Evolutionary conservation across 2,329 filamentous ascomycete species (phyloP).

Genomic region (Corniculantispora saksenae): DNA sequence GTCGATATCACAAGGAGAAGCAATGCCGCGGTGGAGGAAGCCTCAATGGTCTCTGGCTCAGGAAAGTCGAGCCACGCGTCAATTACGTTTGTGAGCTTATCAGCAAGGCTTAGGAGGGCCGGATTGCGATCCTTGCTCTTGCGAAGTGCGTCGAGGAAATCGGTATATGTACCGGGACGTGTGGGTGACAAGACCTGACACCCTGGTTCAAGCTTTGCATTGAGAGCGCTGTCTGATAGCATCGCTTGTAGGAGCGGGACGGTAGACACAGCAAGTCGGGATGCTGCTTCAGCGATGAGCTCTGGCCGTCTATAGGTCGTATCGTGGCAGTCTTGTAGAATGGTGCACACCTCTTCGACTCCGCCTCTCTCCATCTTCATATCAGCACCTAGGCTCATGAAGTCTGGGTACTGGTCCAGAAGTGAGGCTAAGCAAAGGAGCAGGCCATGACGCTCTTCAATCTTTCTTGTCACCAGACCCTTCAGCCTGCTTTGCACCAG

Average conservation of each 20-base stretch:
- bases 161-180: constrained; percentile 24
- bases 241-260: constrained; percentile 49
- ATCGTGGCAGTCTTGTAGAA: constrained; percentile 44
- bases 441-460: constrained; percentile 70
- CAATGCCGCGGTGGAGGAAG: constrained; percentile 53
- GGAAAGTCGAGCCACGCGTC: constrained; percentile 50
- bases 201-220: constrained; percentile 25
- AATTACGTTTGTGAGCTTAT: constrained; percentile 36
- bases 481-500: constrained; percentile 47
- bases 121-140: not conserved
- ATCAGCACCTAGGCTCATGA: constrained; percentile 28
- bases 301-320: constrained; percentile 61
- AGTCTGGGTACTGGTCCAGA: constrained; percentile 47
- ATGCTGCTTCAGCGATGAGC: constrained; percentile 62
- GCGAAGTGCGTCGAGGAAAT: constrained; percentile 27
- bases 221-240: constrained; percentile 24
- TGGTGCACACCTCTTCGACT: constrained; percentile 29
- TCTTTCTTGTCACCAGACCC: constrained; percentile 53
- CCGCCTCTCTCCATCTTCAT: constrained; percentile 32
- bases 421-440: constrained; percentile 62
- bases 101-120: constrained; percentile 26
- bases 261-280: constrained; percentile 57
- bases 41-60: constrained; percentile 51
- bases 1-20: constrained; percentile 49
- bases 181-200: constrained; percentile 28